Conservation (phyloP, 805 yeast species). For the Grigorovia transvaalensis region DNA sequence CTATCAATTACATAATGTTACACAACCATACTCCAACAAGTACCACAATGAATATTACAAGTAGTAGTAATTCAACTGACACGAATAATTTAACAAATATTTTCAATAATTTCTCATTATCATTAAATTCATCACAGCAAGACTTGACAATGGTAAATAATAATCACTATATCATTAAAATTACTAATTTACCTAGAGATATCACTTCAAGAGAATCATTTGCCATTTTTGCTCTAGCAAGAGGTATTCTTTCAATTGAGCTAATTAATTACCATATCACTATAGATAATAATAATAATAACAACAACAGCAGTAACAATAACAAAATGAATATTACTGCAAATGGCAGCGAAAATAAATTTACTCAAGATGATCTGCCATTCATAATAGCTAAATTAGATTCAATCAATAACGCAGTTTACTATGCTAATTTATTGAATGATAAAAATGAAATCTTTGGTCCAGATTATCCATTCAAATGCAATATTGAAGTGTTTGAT, state of each 20-base stretch:
- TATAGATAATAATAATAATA: neutral
- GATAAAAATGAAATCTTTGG: slow-evolving; percentile 39
- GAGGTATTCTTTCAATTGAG: slow-evolving; percentile 46
- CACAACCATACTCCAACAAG: neutral
- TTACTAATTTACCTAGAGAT: slow-evolving; percentile 55
- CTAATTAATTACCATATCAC: slow-evolving; percentile 24
- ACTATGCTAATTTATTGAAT: slow-evolving; percentile 33
- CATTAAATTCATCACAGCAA: slow-evolving; percentile 7
- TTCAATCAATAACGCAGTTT: slow-evolving; percentile 35
- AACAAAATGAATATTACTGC: neutral
- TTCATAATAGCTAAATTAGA: slow-evolving; percentile 36
- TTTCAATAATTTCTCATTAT: slow-evolving; percentile 20
- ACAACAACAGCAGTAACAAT: neutral
- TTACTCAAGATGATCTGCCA: slow-evolving; percentile 5
- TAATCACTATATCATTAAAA: slow-evolving; percentile 25
- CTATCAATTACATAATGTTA: neutral
- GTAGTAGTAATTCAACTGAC: neutral
- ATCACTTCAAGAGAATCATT: slow-evolving; percentile 56
- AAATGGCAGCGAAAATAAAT: neutral
- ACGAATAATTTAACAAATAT: slow-evolving; percentile 20
- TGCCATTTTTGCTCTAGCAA: slow-evolving; percentile 58
- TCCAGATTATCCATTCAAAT: slow-evolving; percentile 33
- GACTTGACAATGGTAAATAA: neutral
- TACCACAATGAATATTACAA: neutral
- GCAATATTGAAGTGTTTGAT: slow-evolving; percentile 33